phyloP scores from a whole-genome alignment of 73 alveolate genomes.

The Paramecium sexaurelia region DNA sequence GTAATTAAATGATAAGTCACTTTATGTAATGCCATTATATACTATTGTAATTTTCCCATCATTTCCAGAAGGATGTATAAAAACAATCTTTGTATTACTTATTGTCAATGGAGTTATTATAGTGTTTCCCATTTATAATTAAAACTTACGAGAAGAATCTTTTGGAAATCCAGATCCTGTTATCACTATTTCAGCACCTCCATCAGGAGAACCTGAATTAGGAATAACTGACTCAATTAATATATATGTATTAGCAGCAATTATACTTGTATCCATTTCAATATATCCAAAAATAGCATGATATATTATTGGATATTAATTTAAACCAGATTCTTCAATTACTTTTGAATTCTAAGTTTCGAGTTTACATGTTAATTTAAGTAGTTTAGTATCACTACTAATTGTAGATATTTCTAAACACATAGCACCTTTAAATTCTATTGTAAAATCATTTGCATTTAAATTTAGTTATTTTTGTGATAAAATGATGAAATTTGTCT shows the following conservation, averaged over 20 bases:
- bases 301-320: neutral
- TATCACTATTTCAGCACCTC: neutral
- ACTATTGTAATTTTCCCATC: neutral
- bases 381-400: neutral
- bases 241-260: neutral
- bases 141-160: neutral
- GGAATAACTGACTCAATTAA: neutral
- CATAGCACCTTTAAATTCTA: neutral
- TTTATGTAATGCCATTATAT: neutral
- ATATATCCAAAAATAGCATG: neutral
- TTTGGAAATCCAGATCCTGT: conserved; percentile 41
- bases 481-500: neutral
- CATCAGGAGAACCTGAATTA: neutral
- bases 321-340: neutral
- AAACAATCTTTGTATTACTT: neutral
- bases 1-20: neutral
- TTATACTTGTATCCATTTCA: neutral
- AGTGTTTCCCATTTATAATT: neutral
- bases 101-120: neutral
- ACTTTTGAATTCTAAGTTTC: neutral
- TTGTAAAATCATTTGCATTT: neutral
- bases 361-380: neutral
- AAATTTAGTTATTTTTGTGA: neutral
- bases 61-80: neutral
- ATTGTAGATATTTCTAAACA: neutral